Evolutionary conservation across 345 rosid genomes (phyloP), one percentile per base, ranked within the genome.

Genomic region (Cardamine resedifolia): DNA sequence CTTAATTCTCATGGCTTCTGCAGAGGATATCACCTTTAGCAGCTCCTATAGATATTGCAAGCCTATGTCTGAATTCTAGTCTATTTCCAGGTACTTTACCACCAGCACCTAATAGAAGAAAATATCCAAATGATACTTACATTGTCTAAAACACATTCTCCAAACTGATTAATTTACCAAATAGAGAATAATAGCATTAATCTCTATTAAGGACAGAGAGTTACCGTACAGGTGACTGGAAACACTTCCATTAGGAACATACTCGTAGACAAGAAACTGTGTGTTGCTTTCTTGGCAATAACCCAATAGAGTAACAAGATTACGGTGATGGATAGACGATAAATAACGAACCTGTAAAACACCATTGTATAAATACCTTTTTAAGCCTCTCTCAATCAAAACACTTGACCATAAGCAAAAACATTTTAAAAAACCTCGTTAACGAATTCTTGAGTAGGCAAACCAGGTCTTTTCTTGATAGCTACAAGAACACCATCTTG

Each of bases 141-240:
- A 69, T 63, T 53, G 59, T 43, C 61, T 24, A 71, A 71, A 44
- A 61, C 61, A 15, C 56, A 10, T 24, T 45, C 15, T 21, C 19
- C 26, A 63, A 63, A 66, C 77, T 66, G 36, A 69, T 58, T 34
- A 27, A 9, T 66, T 66, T 18, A 64, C 75, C 72, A 50, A 51
- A 39, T 56, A n/a, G 47, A 59, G 59, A 57, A 71, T 61, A 57
- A 71, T 61, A 8, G 11, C 21, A 59, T 26, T 47, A 56, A 20
- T 43, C 72, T 53, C 68, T n/a, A 39, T 23, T 52, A 55, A 53
- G 85, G 88, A 81, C 78, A 82, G 90, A 80, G 85, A 85, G 90
- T 90, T 91, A 95, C 99, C 96, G 70, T 88, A 90, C 89, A 91
- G 83, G 84, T 95, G 96, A 83, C 88, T 82, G 80, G 99, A 95